A percentile compares a stretch with the other conserved stretches of the same genome.
Evolutionary conservation across 2,329 filamentous ascomycete genomes (phyloP).

Genomic region (Colletotrichum sp.): DNA sequence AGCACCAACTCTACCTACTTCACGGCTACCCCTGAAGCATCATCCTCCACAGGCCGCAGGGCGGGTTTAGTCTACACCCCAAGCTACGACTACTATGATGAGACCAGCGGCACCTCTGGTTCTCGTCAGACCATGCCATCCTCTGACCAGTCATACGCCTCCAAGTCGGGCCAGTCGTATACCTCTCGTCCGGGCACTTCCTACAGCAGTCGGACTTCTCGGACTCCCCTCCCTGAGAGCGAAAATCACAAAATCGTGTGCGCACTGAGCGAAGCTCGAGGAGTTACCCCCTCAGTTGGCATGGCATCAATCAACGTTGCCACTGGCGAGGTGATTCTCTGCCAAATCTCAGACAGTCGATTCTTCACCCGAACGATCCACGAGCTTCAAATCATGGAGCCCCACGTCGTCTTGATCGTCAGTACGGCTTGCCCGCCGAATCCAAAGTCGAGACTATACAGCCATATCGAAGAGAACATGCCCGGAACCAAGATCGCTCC

Average conservation of each 20-base stretch:
- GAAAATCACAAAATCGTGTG: constrained; percentile 80
- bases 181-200: constrained; percentile 40
- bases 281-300: constrained; percentile 82
- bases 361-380: constrained; percentile 89
- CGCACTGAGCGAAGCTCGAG: constrained; percentile 86
- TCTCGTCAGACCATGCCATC: neutral
- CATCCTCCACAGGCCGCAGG: neutral
- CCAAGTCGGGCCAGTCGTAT: neutral
- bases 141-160: neutral
- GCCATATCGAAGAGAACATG: constrained; percentile 76
- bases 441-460: constrained; percentile 74
- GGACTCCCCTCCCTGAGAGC: constrained; percentile 45
- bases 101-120: neutral
- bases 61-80: neutral
- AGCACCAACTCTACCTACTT: neutral
- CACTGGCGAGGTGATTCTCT: constrained; percentile 83
- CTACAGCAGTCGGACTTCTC: constrained; percentile 49
- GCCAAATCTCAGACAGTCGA: constrained; percentile 91
- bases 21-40: neutral
- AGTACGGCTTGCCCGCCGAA: constrained; percentile 70
- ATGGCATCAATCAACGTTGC: constrained; percentile 87
- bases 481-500: constrained; percentile 65
- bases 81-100: neutral
- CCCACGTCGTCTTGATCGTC: constrained; percentile 81
- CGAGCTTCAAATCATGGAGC: constrained; percentile 82